phyloP scores from a whole-genome alignment of 2,329 filamentous ascomycete genomes.

The Epichloe coenophiala region DNA sequence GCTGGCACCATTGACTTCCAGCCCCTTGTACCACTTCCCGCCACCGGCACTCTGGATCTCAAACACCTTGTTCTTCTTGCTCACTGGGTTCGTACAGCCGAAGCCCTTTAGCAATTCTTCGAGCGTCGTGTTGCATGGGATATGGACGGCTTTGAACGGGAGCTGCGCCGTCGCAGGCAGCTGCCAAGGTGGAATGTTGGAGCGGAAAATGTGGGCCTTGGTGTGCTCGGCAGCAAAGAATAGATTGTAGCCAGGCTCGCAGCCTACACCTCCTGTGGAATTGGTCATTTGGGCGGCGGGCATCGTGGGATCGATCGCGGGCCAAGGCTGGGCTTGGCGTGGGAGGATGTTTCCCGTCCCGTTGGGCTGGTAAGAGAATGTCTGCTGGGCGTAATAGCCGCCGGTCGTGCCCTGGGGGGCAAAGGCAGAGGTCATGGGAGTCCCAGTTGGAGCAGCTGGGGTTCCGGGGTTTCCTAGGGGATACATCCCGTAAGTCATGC shows the following conservation, averaged over 20 bases:
- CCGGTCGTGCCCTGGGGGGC: constrained; percentile 3
- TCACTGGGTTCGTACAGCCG: constrained; percentile 36
- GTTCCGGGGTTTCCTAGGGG: constrained; percentile 8
- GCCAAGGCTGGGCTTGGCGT: constrained; percentile 28
- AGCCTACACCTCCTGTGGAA: constrained; percentile 41
- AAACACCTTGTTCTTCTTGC: constrained; percentile 42
- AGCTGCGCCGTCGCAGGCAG: constrained; percentile 27
- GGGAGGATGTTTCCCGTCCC: constrained; percentile 20
- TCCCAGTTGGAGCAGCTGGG: neutral
- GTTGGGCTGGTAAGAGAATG: constrained; percentile 23
- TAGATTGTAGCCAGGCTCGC: constrained; percentile 50
- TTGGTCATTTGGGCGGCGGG: constrained; percentile 43
- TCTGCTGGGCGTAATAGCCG: constrained; percentile 15
- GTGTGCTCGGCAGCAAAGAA: constrained; percentile 45
- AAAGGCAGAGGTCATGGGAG: neutral
- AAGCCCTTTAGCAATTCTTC: constrained; percentile 45
- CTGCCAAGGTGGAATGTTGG: constrained; percentile 39
- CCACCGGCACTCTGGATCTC: constrained; percentile 42
- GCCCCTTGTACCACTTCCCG: constrained; percentile 45
- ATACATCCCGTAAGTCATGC: constrained; percentile 15
- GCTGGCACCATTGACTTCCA: constrained; percentile 36
- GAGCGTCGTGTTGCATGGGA: constrained; percentile 39
- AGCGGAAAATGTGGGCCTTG: constrained; percentile 45
- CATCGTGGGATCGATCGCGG: constrained; percentile 29
- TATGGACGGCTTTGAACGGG: constrained; percentile 34